Conservation (phyloP, 495 filamentous ascomycete species). For the Penicillium coprophilum region DNA sequence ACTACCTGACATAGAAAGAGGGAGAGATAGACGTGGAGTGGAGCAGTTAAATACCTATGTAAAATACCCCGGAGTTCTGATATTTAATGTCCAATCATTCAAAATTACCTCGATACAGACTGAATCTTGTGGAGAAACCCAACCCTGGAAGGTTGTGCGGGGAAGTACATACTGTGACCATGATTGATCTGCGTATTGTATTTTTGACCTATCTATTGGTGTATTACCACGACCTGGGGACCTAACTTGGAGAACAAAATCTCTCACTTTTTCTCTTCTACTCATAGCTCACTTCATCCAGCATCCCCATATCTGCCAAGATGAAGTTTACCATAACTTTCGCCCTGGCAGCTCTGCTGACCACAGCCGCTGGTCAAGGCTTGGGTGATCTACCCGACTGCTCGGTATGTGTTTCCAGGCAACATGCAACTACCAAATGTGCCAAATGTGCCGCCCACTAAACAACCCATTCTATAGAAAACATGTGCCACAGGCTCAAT, state of each 20-base stretch:
- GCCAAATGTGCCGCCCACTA: slow-evolving; percentile 2
- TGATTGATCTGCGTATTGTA: not conserved
- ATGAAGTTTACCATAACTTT: slow-evolving; percentile 44
- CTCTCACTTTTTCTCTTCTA: not conserved
- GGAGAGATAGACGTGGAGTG: not conserved
- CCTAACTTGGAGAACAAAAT: slow-evolving; percentile 5
- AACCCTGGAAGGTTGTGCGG: not conserved
- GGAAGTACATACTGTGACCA: not conserved
- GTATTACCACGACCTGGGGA: slow-evolving; percentile 1
- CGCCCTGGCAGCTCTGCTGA: slow-evolving; percentile 32
- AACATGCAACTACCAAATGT: not conserved
- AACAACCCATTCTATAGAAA: slow-evolving; percentile 39
- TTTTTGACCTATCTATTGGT: not conserved
- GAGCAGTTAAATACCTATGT: not conserved
- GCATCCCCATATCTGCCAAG: slow-evolving; percentile 6
- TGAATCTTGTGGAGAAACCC: not conserved
- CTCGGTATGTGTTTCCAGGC: slow-evolving; percentile 32
- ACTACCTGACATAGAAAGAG: not conserved
- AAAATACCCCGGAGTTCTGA: not conserved
- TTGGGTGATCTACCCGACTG: slow-evolving; percentile 51
- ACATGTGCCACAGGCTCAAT: slow-evolving; percentile 51
- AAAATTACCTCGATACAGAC: not conserved
- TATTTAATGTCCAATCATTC: not conserved
- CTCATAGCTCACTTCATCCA: not conserved
- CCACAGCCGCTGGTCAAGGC: slow-evolving; percentile 41